Evolutionary conservation across 208 protist genomes (phyloP), one percentile per base, ranked within the genome.

Genomic region (Crithidia bombi): DNA sequence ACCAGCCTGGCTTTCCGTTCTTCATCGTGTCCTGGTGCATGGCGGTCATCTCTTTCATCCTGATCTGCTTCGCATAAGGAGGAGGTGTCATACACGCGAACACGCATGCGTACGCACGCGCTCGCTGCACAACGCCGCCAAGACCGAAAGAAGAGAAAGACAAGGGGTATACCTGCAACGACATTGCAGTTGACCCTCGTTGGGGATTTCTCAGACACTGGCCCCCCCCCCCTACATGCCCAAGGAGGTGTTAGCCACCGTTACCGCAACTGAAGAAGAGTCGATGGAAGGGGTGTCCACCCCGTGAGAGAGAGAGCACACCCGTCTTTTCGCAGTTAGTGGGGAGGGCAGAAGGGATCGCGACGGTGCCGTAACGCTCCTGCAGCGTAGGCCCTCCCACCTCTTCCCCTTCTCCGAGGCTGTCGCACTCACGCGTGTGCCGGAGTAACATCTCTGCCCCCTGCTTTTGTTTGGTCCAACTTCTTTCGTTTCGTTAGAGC

Each of bases 1-100:
- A 71, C 65, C 65, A 56, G 32, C 51, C 68, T 7, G 63, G 72
- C 65, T 83, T 83, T 28, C 35, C 62, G 32, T 83, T 75, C 52
- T 71, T 83, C 30, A 58, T 83, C 26, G 65, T 73, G 15, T 57
- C 67, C 35, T 79, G 33, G 14, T 58, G 49, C 43, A 51, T 82
- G 43, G 30, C 61, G 23, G 55, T 78, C 46, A 73, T 78, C 55
- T 58, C 58, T 54, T 69, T 83, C 52, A 68, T 83, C 32, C 54
- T 83, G 30, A 51, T 65, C 38, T 71, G 65, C 63, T 25, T 66
- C 44, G 61, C 67, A 15, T 71, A 78, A 69, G 58, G 44, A 44
- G 46, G n/a, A 23, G n/a, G 6, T 12, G 30, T 23, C 44, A 21
- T 19, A 49, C 19, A 49, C 44, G 21, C 51, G 38, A 14, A 54